Percentiles rank a stretch among this genome's conserved stretches.
Conservation (phyloP, 352 stramenopile species). For the Phytophthora lateralis region DNA sequence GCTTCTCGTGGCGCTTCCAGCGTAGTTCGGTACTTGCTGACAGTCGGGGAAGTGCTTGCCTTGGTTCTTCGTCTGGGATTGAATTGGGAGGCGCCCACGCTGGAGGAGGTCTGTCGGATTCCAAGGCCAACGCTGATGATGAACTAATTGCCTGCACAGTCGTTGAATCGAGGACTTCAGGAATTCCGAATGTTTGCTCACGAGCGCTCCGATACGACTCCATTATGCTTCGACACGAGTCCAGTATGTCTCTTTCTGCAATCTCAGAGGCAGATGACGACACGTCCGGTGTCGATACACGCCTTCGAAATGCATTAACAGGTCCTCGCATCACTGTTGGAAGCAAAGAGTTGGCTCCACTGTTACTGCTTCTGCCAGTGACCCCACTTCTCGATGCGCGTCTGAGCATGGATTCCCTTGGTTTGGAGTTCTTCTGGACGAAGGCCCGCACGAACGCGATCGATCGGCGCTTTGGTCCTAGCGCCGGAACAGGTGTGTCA, state of each 20-base stretch:
- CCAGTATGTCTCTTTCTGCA: slow-evolving; percentile 5
- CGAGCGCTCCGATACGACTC: slow-evolving; percentile 16
- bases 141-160: neutral
- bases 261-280: slow-evolving; percentile 8
- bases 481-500: slow-evolving; percentile 31
- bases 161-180: neutral
- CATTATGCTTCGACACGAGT: slow-evolving; percentile 18
- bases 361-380: slow-evolving; percentile 3
- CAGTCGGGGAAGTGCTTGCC: slow-evolving; percentile 9
- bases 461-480: slow-evolving; percentile 14
- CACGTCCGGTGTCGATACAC: slow-evolving; percentile 19
- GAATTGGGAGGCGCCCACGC: slow-evolving; percentile 1
- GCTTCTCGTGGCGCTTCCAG: slow-evolving; percentile 51
- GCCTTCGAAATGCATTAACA: slow-evolving; percentile 9
- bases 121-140: neutral
- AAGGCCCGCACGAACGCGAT: neutral
- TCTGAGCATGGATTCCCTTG: neutral
- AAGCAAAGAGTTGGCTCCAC: slow-evolving; percentile 3
- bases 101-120: neutral
- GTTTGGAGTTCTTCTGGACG: slow-evolving; percentile 7
- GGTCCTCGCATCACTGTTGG: slow-evolving; percentile 12
- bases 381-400: neutral
- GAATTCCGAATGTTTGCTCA: neutral
- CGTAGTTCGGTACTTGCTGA: slow-evolving; percentile 36
- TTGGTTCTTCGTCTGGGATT: slow-evolving; percentile 2